Base-by-base conservation (phyloP, 495 filamentous ascomycete species). In the Daldinia decipiens region DNA sequence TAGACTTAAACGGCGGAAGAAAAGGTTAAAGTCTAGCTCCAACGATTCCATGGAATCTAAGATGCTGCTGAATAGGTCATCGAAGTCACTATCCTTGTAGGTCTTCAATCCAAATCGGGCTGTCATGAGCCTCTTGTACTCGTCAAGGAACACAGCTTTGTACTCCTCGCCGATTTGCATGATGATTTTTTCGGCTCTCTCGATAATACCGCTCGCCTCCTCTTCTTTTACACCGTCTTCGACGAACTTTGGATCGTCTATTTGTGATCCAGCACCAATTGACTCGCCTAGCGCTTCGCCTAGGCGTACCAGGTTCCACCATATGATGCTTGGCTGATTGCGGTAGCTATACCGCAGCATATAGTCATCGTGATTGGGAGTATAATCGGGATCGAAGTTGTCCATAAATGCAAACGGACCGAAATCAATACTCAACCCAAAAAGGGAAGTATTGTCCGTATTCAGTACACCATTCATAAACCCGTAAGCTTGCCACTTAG, bases 361-460 rank as follows among this genome's bases (percentile, higher is more conserved):
- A 73, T 91, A 86, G 76, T 99, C 95, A 77, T 99, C 95, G 78
- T 99, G 95, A 75, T 99, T 99, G 5, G 95, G 95, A 0, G 95
- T 99, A 78, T 98, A 99, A 24, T 82, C 82, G 0, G 95, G 95
- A 76, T 98, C 94, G 76, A 98, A 98, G 71, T 91, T 93, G 77
- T 98, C 92, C 83, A 99, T 90, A 74, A 98, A 98, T 21, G 95
- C 95, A 75, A 98, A 99, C 0, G 95, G 95, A 0, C 95, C 95
- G 74, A 92, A 99, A 80, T 99, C 95, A 21, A 99, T 90, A 0
- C 90, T 93, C 0, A 99, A 79, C 6, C 95, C 95, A 38, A 90
- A 89, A 58, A 99, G 85, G 4, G 92, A 96, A 0, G 95, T 99
- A 76, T 99, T 99, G 77, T 99, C 95, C 0, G 95, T 98, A 74